These are phyloP conservation scores for Sporisorium scitamineum DNA, from an alignment of 1,284 basidiomycete species.

Conservation along the genomic window DNA sequence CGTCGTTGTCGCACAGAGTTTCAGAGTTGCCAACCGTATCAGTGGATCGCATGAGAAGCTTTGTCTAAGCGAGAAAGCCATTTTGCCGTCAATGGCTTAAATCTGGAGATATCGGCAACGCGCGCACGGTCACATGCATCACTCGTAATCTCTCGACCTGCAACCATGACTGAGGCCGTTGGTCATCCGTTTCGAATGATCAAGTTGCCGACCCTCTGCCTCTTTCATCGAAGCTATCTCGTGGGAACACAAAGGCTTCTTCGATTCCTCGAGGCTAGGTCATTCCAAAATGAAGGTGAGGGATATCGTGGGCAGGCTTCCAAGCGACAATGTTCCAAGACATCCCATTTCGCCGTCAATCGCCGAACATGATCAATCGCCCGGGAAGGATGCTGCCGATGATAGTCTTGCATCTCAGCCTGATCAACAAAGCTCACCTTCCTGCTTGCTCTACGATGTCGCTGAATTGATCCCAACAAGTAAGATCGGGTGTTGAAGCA, in stretches of 20 bases:
- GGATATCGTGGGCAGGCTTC: no score
- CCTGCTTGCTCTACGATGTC: no score
- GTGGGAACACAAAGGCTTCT: no score
- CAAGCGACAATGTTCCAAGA: background rate
- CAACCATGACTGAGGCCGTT: constrained; percentile 17
- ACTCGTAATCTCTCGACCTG: background rate
- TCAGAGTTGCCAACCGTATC: background rate
- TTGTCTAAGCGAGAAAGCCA: background rate
- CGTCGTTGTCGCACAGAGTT: background rate
- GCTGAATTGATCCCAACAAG: no score
- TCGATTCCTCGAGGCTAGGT: no score
- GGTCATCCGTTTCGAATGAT: background rate
- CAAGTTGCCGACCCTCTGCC: background rate
- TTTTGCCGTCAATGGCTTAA: constrained; percentile 11
- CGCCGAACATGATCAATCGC: background rate
- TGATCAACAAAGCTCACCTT: no score
- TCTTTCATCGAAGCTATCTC: background rate
- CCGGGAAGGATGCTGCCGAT: background rate
- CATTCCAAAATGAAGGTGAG: no score
- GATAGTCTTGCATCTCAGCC: no score
- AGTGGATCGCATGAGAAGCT: constrained; percentile 1
- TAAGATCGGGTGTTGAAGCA: no score
- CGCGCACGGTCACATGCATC: constrained; percentile 10
- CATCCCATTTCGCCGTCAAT: constrained; percentile 1
- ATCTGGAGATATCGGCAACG: background rate